These are phyloP conservation scores for Fusarium guadeloupense DNA, from an alignment of 2,329 filamentous ascomycete genomes.

Conservation along the genomic window DNA sequence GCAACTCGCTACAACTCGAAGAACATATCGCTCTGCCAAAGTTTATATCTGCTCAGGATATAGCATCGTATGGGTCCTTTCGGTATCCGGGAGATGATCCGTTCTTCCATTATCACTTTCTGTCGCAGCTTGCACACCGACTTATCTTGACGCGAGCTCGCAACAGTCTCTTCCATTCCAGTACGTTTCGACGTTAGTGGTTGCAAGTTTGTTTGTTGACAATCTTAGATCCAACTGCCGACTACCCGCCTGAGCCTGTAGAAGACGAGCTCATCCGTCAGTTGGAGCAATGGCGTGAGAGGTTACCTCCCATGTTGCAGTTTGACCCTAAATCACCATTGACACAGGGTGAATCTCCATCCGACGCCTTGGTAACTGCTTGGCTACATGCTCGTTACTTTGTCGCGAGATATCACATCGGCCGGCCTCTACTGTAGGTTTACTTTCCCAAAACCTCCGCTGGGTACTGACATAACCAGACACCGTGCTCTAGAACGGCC, in stretches of 20 bases:
- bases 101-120: conserved; percentile 30
- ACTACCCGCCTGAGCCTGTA: conserved; percentile 27
- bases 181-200: background rate
- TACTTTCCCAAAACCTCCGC: fast-evolving
- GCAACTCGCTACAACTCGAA: conserved; percentile 19
- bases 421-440: conserved; percentile 23
- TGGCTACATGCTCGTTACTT: conserved; percentile 31
- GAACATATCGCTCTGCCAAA: conserved; percentile 27
- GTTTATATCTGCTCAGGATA: conserved; percentile 29
- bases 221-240: background rate
- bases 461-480: background rate
- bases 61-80: conserved; percentile 28
- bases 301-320: conserved; percentile 16
- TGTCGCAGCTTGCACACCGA: conserved; percentile 31
- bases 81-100: conserved; percentile 32
- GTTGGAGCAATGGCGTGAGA: conserved; percentile 22
- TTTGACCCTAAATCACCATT: conserved; percentile 23
- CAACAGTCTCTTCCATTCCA: conserved; percentile 24
- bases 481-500: conserved; percentile 25
- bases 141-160: conserved; percentile 26
- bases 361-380: conserved; percentile 12
- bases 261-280: conserved; percentile 32
- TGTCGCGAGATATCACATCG: conserved; percentile 30
- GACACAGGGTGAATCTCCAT: conserved; percentile 14
- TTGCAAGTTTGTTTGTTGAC: background rate